Evolutionary conservation across 2,329 filamentous ascomycete species (phyloP).

Genomic region (Teratosphaeria gauchensis): DNA sequence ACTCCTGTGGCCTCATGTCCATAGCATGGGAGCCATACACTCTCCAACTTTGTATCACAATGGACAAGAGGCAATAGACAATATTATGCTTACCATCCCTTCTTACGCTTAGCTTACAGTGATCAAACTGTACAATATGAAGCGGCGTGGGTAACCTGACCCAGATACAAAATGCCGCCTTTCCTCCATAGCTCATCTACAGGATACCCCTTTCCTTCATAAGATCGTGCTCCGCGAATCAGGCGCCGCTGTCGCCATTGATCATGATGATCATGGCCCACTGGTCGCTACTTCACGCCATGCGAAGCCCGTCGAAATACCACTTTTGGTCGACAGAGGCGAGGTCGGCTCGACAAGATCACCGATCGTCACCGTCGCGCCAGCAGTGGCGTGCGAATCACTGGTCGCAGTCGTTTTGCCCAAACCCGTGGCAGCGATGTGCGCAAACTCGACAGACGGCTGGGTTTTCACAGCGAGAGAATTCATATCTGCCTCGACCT

Average conservation of each 20-base stretch:
- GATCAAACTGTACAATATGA: too few species aligned
- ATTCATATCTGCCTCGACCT: conserved; percentile 10
- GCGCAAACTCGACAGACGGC: background rate
- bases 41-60: too few species aligned
- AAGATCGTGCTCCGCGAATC: background rate
- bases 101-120: too few species aligned
- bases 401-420: background rate
- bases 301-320: background rate
- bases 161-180: too few species aligned
- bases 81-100: too few species aligned
- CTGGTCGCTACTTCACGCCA: background rate
- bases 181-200: background rate
- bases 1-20: too few species aligned
- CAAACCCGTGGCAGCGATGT: background rate
- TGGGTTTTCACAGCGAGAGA: background rate
- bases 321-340: background rate
- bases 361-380: background rate
- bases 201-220: background rate
- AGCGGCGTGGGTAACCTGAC: too few species aligned
- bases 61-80: too few species aligned
- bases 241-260: background rate
- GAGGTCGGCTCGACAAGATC: background rate
- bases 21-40: too few species aligned
- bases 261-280: background rate
- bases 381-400: background rate